Evolutionary conservation across 495 filamentous ascomycete species (phyloP), one percentile per base, ranked within the genome.

Genomic region (Pseudotulostoma volvatum): DNA sequence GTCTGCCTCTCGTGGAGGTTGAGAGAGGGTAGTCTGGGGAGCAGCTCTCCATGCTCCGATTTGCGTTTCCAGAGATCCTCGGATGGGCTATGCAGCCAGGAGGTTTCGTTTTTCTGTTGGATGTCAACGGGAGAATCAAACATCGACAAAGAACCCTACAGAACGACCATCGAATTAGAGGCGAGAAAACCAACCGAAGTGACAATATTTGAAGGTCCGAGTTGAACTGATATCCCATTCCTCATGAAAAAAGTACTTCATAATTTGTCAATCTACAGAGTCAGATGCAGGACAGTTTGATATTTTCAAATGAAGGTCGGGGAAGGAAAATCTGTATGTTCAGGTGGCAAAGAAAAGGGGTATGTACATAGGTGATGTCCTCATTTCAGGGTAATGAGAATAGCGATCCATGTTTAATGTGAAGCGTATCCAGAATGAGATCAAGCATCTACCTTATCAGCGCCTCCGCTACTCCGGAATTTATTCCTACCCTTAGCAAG

Each of bases 401-500:
- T 28, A 21, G 25, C 16, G 23, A 38, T 11, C 23, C 23, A 28
- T 11, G 5, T 5, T 28, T 11, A 11, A 28, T 28, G 23, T 28
- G n/a, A 40, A 9, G 35, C 34, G 37, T 41, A 40, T 32, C 34
- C 41, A 39, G 55, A 60, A 63, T 53, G 60, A 68, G 60, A 67
- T 72, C 45, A 69, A 60, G 60, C 54, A 72, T 83, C 80, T 76
- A 84, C 83, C 80, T 88, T 90, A 51, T 87, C 81, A 36, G 51
- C 51, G 18, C 60, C 61, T 46, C 77, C 77, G 30, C 66, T 66
- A 44, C 52, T 67, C 40, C 74, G 72, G 51, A 90, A 73, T 54
- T 81, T 86, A 57, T 70, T 90, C 56, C 77, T 81, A 28, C 86
- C 84, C 52, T 88, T 90, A 41, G 76, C 80, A 54, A 94, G 77